Evolutionary conservation across 768 basidiomycete species (phyloP).

Genomic region (Macrolepiota albuminosa): DNA sequence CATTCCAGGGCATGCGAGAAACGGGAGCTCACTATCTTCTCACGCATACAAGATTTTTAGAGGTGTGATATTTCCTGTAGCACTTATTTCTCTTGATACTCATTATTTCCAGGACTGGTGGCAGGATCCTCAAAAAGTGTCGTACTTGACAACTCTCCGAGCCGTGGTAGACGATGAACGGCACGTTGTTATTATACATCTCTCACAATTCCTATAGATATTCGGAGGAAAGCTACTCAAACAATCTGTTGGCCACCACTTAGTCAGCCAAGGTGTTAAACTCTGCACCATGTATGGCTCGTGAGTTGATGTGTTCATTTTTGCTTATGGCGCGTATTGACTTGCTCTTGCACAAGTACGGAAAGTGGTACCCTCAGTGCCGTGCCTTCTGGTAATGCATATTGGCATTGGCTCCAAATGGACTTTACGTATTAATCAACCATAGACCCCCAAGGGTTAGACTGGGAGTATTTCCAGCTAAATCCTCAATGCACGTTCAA

Average conservation of each 20-base stretch:
- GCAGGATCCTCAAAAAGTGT: not conserved
- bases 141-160: not conserved
- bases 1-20: not conserved
- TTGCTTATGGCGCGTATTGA: too few relatives aligned
- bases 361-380: constrained; percentile 2
- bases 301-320: not conserved
- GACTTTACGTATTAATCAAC: not conserved
- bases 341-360: not conserved
- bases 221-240: not conserved
- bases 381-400: not conserved
- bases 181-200: not conserved
- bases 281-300: not conserved
- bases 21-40: not conserved
- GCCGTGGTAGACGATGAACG: not conserved
- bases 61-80: not conserved
- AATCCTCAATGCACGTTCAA: not conserved
- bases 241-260: not conserved
- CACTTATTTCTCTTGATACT: not conserved
- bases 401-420: not conserved
- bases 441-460: not conserved
- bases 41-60: constrained; percentile 4
- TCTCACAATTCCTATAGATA: not conserved
- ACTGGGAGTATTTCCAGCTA: constrained; percentile 6
- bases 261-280: not conserved
- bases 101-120: not conserved